Evolutionary conservation across 495 filamentous ascomycete genomes (phyloP).

Genomic region (Durotheca rogersii): DNA sequence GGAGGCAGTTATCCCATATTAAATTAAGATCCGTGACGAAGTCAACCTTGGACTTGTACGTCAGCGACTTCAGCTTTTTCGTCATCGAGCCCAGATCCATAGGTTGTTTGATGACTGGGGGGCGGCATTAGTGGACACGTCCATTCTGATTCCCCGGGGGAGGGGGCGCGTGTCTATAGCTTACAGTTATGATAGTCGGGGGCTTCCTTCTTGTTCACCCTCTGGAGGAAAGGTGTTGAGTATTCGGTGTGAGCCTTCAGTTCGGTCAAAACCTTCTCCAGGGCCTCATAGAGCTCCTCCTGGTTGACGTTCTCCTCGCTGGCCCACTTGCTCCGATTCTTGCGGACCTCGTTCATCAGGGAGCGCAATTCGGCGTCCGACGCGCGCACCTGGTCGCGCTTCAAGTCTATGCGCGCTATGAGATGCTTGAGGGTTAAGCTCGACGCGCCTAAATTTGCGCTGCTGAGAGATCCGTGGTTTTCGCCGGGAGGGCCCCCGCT

Average conservation of each 20-base stretch:
- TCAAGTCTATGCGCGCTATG: constrained; percentile 90
- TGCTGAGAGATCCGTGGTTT: constrained; percentile 82
- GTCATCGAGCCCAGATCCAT: constrained; percentile 99
- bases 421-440: constrained; percentile 95
- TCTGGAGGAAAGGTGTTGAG: constrained; percentile 85
- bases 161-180: no score
- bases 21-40: constrained; percentile 91
- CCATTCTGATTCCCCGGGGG: no score
- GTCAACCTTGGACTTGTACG: constrained; percentile 91
- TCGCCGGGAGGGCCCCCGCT: constrained; percentile 50
- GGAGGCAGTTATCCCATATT: constrained; percentile 95
- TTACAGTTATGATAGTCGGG: constrained; percentile 90
- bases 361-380: constrained; percentile 89
- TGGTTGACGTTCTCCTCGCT: constrained; percentile 96
- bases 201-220: constrained; percentile 94
- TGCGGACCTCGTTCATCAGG: constrained; percentile 93
- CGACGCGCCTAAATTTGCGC: constrained; percentile 92
- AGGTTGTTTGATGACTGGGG: constrained; percentile 85
- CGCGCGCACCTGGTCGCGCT: constrained; percentile 81
- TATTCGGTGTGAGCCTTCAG: constrained; percentile 96
- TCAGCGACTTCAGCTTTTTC: constrained; percentile 87
- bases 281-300: constrained; percentile 94
- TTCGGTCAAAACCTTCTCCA: constrained; percentile 93
- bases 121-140: constrained; percentile 26
- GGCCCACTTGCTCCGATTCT: constrained; percentile 98